Base-by-base conservation (phyloP, 192 early-diverging fungal genomes). In the Endogone sp. region DNA sequence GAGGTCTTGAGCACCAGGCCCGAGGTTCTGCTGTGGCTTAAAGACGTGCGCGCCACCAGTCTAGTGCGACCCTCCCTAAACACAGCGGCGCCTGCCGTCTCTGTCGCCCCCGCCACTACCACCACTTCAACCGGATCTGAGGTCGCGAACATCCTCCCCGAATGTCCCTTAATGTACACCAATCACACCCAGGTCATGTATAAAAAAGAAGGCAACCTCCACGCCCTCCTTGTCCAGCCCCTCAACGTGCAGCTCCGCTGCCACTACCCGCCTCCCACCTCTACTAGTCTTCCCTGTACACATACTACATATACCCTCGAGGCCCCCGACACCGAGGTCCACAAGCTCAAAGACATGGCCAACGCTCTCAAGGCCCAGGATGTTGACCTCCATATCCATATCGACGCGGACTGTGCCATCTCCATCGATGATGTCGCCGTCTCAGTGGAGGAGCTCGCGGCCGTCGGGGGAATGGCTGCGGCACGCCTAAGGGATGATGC, bases 1-100 rank as follows among this genome's bases (percentile, higher is more conserved):
- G 72, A 74, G 23, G 49, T 54, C 0, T 30, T 62, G 2, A 71
- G 31, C 22, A 23, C 11, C 3, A 56, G 29, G 61, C 56, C 69
- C 44, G 81, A 82, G 58, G 71, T 82, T 4, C 65, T 79, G 8
- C 62, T 82, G 29, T 66, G 67, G n/a, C 64, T 82, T 31, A 73
- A 72, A 26, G 81, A 82, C 72, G 64, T 82, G 27, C 71, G 81
- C 13, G 28, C 68, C 3, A 24, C 49, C 23, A 60, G 74, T 44
- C 22, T 79, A 4, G 25, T 74, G 21, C 37, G 22, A 2, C 60
- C 69, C 26, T 49, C 58, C 49, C 29, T 24, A 29, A 16, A 30
- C 27, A 6, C 22, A 6, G 27, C 10, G 6, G 59, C 59, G 59
- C 59, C 59, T 49, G 16, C 37, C 37, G 37, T 49, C 16, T 49